phyloP scores from a whole-genome alignment of 2,329 filamentous ascomycete species.

The Epichloe amarillans region DNA sequence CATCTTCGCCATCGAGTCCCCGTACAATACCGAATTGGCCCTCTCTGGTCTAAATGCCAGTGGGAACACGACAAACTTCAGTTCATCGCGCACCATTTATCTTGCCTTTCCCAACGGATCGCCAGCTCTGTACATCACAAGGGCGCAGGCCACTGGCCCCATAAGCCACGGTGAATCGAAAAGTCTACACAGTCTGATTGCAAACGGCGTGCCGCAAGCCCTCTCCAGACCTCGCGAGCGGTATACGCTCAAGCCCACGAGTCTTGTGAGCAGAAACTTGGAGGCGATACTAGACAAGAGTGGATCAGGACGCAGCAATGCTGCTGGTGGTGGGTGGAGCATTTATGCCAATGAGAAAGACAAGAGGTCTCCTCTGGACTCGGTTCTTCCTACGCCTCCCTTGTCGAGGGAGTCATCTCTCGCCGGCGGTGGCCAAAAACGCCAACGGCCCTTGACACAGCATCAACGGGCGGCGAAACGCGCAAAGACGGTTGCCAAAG shows the following conservation, averaged over 20 bases:
- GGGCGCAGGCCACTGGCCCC: constrained; percentile 30
- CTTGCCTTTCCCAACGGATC: constrained; percentile 72
- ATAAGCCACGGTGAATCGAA: constrained; percentile 38
- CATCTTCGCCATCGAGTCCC: constrained; percentile 67
- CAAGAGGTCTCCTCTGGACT: constrained; percentile 42
- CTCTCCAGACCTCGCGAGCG: constrained; percentile 62
- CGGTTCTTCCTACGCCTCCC: constrained; percentile 33
- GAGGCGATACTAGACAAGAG: constrained; percentile 54
- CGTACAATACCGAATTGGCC: constrained; percentile 53
- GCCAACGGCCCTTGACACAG: constrained; percentile 12
- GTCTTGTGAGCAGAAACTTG: constrained; percentile 58
- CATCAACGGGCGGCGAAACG: constrained; percentile 37
- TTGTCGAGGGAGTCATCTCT: constrained; percentile 22
- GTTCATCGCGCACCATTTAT: constrained; percentile 59
- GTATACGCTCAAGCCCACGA: constrained; percentile 55
- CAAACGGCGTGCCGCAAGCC: constrained; percentile 71
- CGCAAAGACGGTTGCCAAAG: constrained; percentile 46
- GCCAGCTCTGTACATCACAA: constrained; percentile 58
- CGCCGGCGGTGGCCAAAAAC: constrained; percentile 17
- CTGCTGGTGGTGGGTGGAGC: constrained; percentile 65
- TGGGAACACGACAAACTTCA: constrained; percentile 32
- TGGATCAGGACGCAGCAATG: constrained; percentile 56
- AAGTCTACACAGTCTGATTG: constrained; percentile 55
- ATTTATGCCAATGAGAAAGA: constrained; percentile 56
- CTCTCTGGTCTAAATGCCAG: constrained; percentile 21